Percentiles rank a stretch among this genome's conserved stretches.
Evolutionary conservation across 805 yeast species (phyloP).

Genomic region (Spathaspora gorwiae): DNA sequence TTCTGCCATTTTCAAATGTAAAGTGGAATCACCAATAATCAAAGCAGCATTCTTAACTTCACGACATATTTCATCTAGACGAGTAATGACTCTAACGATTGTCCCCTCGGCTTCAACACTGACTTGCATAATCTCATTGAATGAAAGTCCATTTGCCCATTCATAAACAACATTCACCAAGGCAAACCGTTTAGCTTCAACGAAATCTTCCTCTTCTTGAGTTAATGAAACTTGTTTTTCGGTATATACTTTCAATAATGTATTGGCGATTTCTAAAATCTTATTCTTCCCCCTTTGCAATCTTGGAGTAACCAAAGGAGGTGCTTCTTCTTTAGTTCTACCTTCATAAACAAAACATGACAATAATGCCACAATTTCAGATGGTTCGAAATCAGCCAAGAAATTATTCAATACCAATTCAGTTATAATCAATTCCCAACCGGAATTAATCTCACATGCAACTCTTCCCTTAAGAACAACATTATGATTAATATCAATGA

Average conservation of each 20-base stretch:
- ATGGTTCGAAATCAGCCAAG: slow-evolving; percentile 88
- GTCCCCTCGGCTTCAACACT: slow-evolving; percentile 94
- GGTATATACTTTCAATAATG: slow-evolving; percentile 56
- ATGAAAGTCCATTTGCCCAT: slow-evolving; percentile 94
- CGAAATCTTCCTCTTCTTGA: slow-evolving; percentile 78
- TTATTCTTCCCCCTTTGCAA: slow-evolving; percentile 63
- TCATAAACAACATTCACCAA: slow-evolving; percentile 92
- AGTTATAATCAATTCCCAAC: slow-evolving; percentile 86
- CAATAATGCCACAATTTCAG: slow-evolving; percentile 91
- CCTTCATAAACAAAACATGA: slow-evolving; percentile 95
- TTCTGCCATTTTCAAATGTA: slow-evolving; percentile 82
- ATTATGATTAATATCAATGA: slow-evolving; percentile 70
- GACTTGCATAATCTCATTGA: slow-evolving; percentile 84
- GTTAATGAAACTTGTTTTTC: slow-evolving; percentile 71
- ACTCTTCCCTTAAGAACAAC: slow-evolving; percentile 87
- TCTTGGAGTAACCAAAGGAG: slow-evolving; percentile 67
- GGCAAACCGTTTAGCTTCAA: slow-evolving; percentile 81
- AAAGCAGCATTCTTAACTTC: slow-evolving; percentile 92
- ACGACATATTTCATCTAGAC: slow-evolving; percentile 91
- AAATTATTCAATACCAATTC: slow-evolving; percentile 89
- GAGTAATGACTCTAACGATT: slow-evolving; percentile 89
- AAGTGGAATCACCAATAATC: slow-evolving; percentile 88
- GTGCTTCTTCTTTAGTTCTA: slow-evolving; percentile 58
- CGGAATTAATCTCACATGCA: slow-evolving; percentile 87
- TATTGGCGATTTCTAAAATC: slow-evolving; percentile 66